These are phyloP conservation scores for Colletotrichum tropicicola DNA, from an alignment of 2,329 filamentous ascomycete species.

Conservation along the genomic window DNA sequence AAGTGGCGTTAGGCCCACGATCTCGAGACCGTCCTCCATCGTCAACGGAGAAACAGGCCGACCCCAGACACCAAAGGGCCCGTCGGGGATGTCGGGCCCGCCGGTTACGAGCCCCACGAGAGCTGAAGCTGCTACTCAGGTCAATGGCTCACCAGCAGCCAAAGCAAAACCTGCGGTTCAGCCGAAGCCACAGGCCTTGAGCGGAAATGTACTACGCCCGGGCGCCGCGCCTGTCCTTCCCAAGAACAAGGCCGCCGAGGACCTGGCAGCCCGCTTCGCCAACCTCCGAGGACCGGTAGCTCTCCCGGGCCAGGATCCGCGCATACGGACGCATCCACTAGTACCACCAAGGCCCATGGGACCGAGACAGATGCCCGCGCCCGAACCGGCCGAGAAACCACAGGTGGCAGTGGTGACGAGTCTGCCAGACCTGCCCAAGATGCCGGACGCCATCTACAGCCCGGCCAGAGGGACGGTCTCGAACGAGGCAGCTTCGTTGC, in stretches of 20 bases:
- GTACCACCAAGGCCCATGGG: constrained; percentile 49
- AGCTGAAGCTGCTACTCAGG: neutral
- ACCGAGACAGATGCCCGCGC: constrained; percentile 60
- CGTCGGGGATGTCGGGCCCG: constrained; percentile 32
- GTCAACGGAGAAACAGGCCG: constrained; percentile 14
- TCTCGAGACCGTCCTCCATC: constrained; percentile 15
- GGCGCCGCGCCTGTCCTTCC: constrained; percentile 38
- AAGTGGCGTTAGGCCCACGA: constrained; percentile 63
- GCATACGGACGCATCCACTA: constrained; percentile 60
- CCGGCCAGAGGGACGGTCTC: constrained; percentile 78
- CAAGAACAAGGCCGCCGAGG: constrained; percentile 47
- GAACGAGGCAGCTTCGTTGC: constrained; percentile 70
- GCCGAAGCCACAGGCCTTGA: constrained; percentile 74
- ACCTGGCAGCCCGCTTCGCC: constrained; percentile 66
- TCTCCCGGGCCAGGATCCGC: constrained; percentile 58
- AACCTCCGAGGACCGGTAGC: constrained; percentile 58
- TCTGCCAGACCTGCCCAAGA: constrained; percentile 70
- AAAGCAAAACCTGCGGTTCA: constrained; percentile 60
- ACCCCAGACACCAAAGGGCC: constrained; percentile 26
- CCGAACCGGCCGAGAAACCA: constrained; percentile 44
- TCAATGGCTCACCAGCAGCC: constrained; percentile 27
- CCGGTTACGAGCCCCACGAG: constrained; percentile 28
- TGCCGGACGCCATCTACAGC: constrained; percentile 80
- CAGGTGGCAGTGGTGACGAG: constrained; percentile 59
- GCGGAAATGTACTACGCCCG: constrained; percentile 66